Conservation (phyloP, 805 yeast species). For the Isabelozyma rhagii region DNA sequence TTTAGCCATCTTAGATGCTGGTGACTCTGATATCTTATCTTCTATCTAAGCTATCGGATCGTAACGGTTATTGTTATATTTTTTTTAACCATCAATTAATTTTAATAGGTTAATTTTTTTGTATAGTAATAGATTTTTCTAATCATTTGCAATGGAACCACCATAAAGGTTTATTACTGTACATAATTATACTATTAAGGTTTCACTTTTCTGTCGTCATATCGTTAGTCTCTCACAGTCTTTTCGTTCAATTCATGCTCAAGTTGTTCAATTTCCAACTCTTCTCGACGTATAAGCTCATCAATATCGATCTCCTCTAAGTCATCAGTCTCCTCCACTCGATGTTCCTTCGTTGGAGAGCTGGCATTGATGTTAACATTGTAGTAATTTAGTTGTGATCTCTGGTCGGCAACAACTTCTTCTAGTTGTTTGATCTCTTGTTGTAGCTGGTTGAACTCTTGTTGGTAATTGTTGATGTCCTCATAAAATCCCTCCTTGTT, state of each 20-base stretch:
- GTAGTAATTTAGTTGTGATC: conserved; percentile 30
- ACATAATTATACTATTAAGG: neutral
- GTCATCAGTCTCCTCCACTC: conserved; percentile 1
- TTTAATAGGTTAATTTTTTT: neutral
- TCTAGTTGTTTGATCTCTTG: conserved; percentile 43
- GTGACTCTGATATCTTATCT: conserved; percentile 98
- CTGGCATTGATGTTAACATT: conserved; percentile 16
- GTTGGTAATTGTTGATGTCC: conserved; percentile 36
- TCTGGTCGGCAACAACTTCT: conserved; percentile 41
- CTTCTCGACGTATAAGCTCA: conserved; percentile 43
- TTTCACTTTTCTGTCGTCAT: no score
- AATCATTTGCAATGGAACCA: neutral
- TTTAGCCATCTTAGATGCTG: conserved; percentile 92
- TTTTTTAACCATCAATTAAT: neutral
- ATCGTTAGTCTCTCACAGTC: no score
- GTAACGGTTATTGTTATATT: neutral
- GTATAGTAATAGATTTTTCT: conserved; percentile 9
- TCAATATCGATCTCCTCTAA: conserved; percentile 23
- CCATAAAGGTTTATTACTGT: neutral
- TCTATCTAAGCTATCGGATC: conserved; percentile 32
- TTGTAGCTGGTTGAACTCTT: conserved; percentile 30
- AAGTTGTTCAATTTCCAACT: conserved; percentile 41
- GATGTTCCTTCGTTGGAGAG: conserved; percentile 14
- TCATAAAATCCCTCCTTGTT: conserved; percentile 14
- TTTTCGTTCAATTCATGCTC: conserved; percentile 32